Evolutionary conservation across 129 eudicot genomes (phyloP).

Genomic region (Flaveria robusta): DNA sequence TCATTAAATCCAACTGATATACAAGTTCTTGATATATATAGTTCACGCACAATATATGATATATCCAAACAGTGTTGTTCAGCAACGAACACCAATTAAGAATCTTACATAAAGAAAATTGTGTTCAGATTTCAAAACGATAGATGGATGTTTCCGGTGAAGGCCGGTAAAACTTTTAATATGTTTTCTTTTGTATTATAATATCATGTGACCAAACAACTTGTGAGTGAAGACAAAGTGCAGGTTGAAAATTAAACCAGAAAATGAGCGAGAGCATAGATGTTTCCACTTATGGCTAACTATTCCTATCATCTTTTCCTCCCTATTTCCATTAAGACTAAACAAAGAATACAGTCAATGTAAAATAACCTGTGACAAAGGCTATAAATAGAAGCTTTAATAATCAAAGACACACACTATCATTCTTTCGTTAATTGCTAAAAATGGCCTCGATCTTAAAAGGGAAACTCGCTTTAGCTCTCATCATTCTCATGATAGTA

Average conservation of each 20-base stretch:
- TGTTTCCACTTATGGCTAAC: background rate
- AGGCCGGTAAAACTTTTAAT: too few species aligned
- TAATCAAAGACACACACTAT: background rate
- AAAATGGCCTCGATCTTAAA: slow-evolving; percentile 15
- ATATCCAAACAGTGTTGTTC: too few species aligned
- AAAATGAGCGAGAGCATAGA: slow-evolving; percentile 12
- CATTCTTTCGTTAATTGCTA: background rate
- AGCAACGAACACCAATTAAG: too few species aligned
- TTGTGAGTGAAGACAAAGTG: slow-evolving; percentile 11
- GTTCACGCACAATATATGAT: too few species aligned
- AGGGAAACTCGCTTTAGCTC: slow-evolving; percentile 26
- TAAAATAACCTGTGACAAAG: background rate
- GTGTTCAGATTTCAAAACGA: too few species aligned
- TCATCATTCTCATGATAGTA: slow-evolving; percentile 20
- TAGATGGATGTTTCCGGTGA: too few species aligned
- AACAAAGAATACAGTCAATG: background rate
- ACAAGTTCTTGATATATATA: too few species aligned
- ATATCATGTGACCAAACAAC: background rate
- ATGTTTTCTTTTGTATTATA: too few species aligned
- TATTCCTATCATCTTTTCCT: slow-evolving; percentile 17
- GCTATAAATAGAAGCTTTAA: slow-evolving; percentile 19
- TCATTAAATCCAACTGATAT: too few species aligned
- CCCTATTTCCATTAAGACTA: background rate
- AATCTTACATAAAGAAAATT: too few species aligned
- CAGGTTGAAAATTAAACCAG: background rate